Base-by-base conservation (phyloP, 2,329 filamentous ascomycete genomes). In the Clonostachys sp. region DNA sequence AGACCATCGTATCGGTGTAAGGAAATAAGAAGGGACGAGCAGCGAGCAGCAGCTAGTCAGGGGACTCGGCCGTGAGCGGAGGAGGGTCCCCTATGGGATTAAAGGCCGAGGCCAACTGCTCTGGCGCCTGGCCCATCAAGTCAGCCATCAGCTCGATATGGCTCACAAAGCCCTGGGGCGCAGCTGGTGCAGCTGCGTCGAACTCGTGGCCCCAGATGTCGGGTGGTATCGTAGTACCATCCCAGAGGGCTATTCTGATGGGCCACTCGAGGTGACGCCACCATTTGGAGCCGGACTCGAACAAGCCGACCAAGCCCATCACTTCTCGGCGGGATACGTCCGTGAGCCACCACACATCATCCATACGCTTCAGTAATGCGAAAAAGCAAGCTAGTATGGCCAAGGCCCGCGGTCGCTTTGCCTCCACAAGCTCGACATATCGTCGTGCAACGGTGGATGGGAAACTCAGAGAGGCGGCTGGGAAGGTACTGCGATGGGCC, bases 341-440 rank as follows among this genome's bases (percentile, higher is more conserved):
- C 17, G 81, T 74, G 30, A 88, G 67, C 85, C 86, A 89, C 86
- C 86, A 89, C 14, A 83, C 68, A 14, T 71, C 63, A 50, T 84
- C 78, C 51, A 86, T 70, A 34, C 75, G 74, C 57, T 83, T 83
- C 42, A 87, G 68, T 36, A 86, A 66, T 30, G 81, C 83, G 55
- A 86, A 86, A 61, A 85, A 87, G 60, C 80, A 83, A 7, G 82
- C 83, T 2, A 86, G 72, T 35, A 86, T 81, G 34, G 78, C 75
- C 30, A 87, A 69, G 2, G 83, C 81, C 12, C 83, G 78, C 2
- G 83, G 83, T 12, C 78, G 73, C 48, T 78, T 75, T 46, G 73
- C 69, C 51, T 78, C 75, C 12, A 88, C 71, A 33, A 81, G 72
- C 48, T 81, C 81, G 54, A 82, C 76, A 58, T 76, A 86, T 17